Evolutionary conservation across 257 asterid species (phyloP), one percentile per base, ranked within the genome.

Genomic region (Henckelia pumila): DNA sequence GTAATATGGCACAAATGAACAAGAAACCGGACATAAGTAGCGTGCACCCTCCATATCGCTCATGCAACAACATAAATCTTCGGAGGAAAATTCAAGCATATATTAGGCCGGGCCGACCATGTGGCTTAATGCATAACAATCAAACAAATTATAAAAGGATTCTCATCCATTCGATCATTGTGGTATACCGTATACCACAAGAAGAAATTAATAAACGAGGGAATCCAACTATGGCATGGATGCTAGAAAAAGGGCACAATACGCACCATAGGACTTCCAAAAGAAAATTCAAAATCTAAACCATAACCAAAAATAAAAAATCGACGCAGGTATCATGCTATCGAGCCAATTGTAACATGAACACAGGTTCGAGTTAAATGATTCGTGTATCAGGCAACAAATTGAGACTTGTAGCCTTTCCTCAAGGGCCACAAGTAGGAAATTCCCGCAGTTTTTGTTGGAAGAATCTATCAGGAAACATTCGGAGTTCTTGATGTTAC

Each of bases 351-450:
- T 14, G 55, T 8, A 20, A 23, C n/a, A 55, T 37, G 56, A 52
- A 56, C 32, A 26, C 8, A 33, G 63, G 32, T 30, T 33, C 22
- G 17, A 44, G 68, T 24, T 67, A 20, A 19, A 62, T 35, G 33
- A 64, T 56, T 75, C 37, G 69, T 84, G 88, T 85, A 76, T 74
- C 95, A 84, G 81, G 80, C 77, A 75, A 82, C 19, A 44, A 44
- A 44, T 44, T 14, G 52, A 83, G 91, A 85, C 91, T 71, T 72
- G 85, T 67, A 70, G 92, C 63, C 75, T 75, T 70, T 73, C 72
- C 87, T 81, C 66, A 66, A 74, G 73, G 76, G 56, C 89, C 76
- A 81, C 91, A 84, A 82, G 95, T 76, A 82, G 95, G 95, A 87
- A 83, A 84, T 61, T 70, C 74, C 87, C 83, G 85, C 72, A 64